These are phyloP conservation scores for Aureobasidium pullulans DNA, from an alignment of 2,329 filamentous ascomycete genomes.

Conservation along the genomic window DNA sequence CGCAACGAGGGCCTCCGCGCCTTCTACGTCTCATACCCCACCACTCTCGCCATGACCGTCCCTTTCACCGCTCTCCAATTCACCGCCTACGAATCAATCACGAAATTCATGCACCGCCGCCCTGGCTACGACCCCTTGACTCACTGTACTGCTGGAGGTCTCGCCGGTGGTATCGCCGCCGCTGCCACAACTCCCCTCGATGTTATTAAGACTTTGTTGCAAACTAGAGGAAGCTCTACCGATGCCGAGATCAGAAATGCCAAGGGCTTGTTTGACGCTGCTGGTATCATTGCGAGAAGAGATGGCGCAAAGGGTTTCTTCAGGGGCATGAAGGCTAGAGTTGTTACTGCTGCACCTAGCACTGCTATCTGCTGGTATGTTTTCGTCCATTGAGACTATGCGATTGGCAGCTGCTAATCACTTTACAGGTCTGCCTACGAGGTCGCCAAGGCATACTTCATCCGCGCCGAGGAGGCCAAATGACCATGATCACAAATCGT, in stretches of 20 bases:
- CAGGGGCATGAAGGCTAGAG: constrained; percentile 81
- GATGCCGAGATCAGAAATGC: constrained; percentile 79
- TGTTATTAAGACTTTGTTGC: constrained; percentile 94
- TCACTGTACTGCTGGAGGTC: constrained; percentile 84
- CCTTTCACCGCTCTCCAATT: constrained; percentile 97
- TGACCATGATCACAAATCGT: constrained; percentile 12
- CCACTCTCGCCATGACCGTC: constrained; percentile 95
- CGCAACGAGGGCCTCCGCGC: constrained; percentile 77
- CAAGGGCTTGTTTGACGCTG: constrained; percentile 73
- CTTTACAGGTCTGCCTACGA: constrained; percentile 54
- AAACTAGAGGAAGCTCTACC: constrained; percentile 77
- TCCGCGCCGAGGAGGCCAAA: constrained; percentile 31
- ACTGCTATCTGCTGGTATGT: constrained; percentile 97
- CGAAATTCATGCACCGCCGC: constrained; percentile 74
- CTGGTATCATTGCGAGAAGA: constrained; percentile 70
- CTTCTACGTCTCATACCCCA: constrained; percentile 98
- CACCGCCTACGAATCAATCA: constrained; percentile 94
- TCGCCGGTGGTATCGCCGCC: constrained; percentile 88
- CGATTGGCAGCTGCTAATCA: constrained; percentile 15
- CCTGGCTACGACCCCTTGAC: constrained; percentile 86
- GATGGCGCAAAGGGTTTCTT: constrained; percentile 86
- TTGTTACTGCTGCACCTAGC: constrained; percentile 95
- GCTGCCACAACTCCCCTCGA: constrained; percentile 94
- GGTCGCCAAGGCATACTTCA: constrained; percentile 63
- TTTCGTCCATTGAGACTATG: not conserved